Evolutionary conservation across 2,329 filamentous ascomycete genomes (phyloP), one percentile per base, ranked within the genome.

Genomic region (Penicillium sp.): DNA sequence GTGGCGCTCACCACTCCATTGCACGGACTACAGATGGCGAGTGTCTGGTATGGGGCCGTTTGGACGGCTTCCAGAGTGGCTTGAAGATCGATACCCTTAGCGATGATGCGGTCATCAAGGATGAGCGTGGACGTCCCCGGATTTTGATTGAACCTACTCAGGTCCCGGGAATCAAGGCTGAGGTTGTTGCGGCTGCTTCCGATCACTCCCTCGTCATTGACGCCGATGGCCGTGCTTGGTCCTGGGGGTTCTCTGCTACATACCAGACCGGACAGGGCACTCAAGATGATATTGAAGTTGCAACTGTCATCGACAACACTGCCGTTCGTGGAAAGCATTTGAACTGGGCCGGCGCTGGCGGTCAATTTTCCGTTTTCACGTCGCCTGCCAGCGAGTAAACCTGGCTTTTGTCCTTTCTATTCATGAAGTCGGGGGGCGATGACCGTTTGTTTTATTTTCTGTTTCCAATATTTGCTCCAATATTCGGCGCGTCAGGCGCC

Each of bases 251-350:
- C 72, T 85, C 80, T 10, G 81, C 80, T 38, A 89, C 85, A 60
- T 90, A 88, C 68, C 87, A 91, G 71, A 89, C 86, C 3, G 87
- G 87, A 9, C 83, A 84, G 58, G 87, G 86, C 34, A 83, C 77
- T 1, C 81, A 81, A n/a, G 87, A 93, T 40, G 89, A 95, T 58
- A 78, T 95, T 24, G 78, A 85, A 56, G 76, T 80, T 20, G 88
- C 90, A 0, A 93, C 86, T 0, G 61, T 84, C 40, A 87, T 96
- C 46, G 86, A 94, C 61, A 95, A 95, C 72, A 86, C 84, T 10
- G 89, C 89, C 34, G 80, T 93, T 23, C 78, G 82, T 24, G 87
- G 81, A 34, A 84, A 85, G 70, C 82, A 84, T 67, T 76, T 96
- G 35, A 77, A 82, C 27, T 88, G 78, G 69, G 87, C 86, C n/a